Evolutionary conservation across 192 early-diverging fungal species (phyloP).

Genomic region (Gryganskiella cystojenkinii): DNA sequence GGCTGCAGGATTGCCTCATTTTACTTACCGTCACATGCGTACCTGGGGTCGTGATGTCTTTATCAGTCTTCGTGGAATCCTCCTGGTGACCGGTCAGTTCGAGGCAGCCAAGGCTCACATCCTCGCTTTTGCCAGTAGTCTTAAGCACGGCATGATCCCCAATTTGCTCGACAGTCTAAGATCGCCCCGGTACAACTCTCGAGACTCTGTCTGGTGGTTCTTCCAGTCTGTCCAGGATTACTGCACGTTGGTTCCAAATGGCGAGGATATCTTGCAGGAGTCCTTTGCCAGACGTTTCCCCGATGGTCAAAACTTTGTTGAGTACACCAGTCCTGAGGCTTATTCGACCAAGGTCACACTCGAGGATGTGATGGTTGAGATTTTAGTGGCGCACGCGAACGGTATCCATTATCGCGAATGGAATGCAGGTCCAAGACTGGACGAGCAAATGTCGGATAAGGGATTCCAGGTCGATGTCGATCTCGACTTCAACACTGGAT

Average conservation of each 20-base stretch:
- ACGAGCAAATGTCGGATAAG: slow-evolving; percentile 90
- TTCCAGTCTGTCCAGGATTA: slow-evolving; percentile 92
- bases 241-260: slow-evolving; percentile 79
- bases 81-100: slow-evolving; percentile 86
- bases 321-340: slow-evolving; percentile 68
- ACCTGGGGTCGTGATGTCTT: slow-evolving; percentile 99
- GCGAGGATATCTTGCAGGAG: slow-evolving; percentile 75
- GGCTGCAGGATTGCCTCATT: slow-evolving; percentile 97
- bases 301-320: slow-evolving; percentile 75
- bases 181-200: slow-evolving; percentile 92
- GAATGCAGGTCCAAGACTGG: slow-evolving; percentile 91
- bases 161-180: slow-evolving; percentile 92
- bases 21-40: slow-evolving; percentile 91
- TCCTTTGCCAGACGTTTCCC: slow-evolving; percentile 87
- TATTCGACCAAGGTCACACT: slow-evolving; percentile 77
- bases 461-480: slow-evolving; percentile 88
- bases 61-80: slow-evolving; percentile 87
- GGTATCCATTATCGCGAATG: slow-evolving; percentile 95
- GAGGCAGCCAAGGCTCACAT: slow-evolving; percentile 88
- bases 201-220: slow-evolving; percentile 98
- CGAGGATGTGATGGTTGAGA: slow-evolving; percentile 90
- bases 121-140: slow-evolving; percentile 89
- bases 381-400: slow-evolving; percentile 87
- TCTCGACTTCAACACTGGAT: slow-evolving; percentile 83
- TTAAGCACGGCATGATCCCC: slow-evolving; percentile 96